These are phyloP conservation scores for Gastrolobium villosum DNA, from an alignment of 306 rosid genomes.

Conservation along the genomic window DNA sequence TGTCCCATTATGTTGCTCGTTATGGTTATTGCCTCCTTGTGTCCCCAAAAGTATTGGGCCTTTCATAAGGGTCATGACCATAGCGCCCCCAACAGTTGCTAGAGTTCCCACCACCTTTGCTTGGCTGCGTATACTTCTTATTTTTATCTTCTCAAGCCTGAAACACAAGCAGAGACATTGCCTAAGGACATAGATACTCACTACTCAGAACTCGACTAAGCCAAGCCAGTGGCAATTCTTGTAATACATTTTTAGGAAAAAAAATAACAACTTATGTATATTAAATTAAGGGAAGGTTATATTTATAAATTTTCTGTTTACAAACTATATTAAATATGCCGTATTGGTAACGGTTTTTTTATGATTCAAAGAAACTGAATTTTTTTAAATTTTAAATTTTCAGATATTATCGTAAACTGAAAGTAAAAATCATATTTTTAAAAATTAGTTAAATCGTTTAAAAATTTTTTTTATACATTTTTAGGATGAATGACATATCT, in stretches of 20 bases:
- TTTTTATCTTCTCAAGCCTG: constrained; percentile 78
- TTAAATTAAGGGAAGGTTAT: too few relatives aligned
- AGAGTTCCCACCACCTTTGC: constrained; percentile 84
- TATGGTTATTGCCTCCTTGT: constrained; percentile 28
- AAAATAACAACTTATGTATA: neutral
- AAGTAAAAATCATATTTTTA: too few relatives aligned
- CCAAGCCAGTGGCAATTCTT: neutral
- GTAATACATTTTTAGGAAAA: neutral
- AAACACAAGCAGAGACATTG: neutral
- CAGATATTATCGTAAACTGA: too few relatives aligned
- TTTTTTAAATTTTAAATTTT: too few relatives aligned
- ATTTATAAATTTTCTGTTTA: too few relatives aligned
- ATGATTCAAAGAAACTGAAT: too few relatives aligned
- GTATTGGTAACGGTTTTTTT: too few relatives aligned
- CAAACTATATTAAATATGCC: too few relatives aligned
- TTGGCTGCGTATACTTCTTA: constrained; percentile 72
- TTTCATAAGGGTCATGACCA: constrained; percentile 83
- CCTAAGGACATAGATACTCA: neutral
- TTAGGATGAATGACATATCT: too few relatives aligned
- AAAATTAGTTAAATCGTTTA: too few relatives aligned
- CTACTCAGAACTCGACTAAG: neutral
- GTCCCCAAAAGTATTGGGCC: constrained; percentile 77
- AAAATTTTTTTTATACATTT: too few relatives aligned
- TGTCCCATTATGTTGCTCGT: constrained; percentile 47
- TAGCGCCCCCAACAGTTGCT: constrained; percentile 88